These are phyloP conservation scores for Aspergillus sp. DNA, from an alignment of 2,329 filamentous ascomycete genomes.

Conservation along the genomic window DNA sequence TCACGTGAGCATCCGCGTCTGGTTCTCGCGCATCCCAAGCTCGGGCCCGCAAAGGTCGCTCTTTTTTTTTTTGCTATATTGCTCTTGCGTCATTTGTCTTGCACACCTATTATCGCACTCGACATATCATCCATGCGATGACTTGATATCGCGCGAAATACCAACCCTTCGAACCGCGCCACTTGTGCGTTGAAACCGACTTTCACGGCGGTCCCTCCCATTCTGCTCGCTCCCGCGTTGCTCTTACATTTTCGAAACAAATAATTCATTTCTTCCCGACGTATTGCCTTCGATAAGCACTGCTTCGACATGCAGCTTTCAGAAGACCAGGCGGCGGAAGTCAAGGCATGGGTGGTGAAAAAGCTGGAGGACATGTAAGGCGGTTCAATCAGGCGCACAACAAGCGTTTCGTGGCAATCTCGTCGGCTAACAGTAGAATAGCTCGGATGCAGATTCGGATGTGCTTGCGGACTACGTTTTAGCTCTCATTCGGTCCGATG, in stretches of 20 bases:
- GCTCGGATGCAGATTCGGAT: slow-evolving; percentile 62
- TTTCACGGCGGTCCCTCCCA: not conserved
- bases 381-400: slow-evolving; percentile 6
- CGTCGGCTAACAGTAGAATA: slow-evolving; percentile 24
- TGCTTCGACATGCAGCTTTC: slow-evolving; percentile 51
- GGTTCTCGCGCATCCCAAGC: slow-evolving; percentile 23
- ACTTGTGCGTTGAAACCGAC: not conserved
- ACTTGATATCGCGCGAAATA: not conserved
- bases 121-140: not conserved
- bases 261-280: not conserved
- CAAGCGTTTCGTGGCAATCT: not conserved
- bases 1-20: slow-evolving; percentile 13
- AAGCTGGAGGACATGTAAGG: slow-evolving; percentile 59
- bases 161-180: not conserved
- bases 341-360: slow-evolving; percentile 60
- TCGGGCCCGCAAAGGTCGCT: slow-evolving; percentile 9
- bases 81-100: not conserved
- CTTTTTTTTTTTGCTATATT: not conserved
- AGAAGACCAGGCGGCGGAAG: slow-evolving; percentile 51
- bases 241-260: not conserved
- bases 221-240: not conserved
- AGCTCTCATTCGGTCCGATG: slow-evolving; percentile 57
- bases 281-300: not conserved
- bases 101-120: not conserved
- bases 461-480: slow-evolving; percentile 64